A percentile compares a stretch with the other conserved stretches of the same genome.
Conservation (phyloP, 352 stramenopile species). For the Poterioochromonas sp. region DNA sequence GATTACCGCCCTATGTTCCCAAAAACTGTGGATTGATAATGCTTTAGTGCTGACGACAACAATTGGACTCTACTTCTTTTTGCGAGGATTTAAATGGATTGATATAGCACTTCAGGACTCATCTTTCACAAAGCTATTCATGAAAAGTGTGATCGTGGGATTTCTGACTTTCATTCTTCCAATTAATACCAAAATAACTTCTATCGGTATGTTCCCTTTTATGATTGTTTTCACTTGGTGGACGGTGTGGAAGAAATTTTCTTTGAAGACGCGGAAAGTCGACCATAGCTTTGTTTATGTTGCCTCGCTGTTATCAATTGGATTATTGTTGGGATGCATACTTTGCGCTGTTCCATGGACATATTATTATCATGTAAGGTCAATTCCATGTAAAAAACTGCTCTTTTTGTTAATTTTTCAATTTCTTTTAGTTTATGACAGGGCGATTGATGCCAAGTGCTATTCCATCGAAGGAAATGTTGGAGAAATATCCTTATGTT, state of each 20-base stretch:
- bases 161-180: background rate
- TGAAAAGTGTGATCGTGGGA: background rate
- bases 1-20: background rate
- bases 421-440: background rate
- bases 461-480: background rate
- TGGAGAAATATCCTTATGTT: background rate
- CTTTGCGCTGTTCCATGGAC: background rate
- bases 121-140: background rate
- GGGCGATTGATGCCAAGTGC: background rate
- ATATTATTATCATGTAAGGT: background rate
- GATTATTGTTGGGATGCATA: background rate
- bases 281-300: background rate
- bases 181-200: slow-evolving; percentile 1
- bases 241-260: background rate
- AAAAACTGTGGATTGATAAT: slow-evolving; percentile 24
- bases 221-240: background rate
- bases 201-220: background rate
- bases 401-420: background rate
- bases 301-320: background rate
- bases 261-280: background rate
- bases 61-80: background rate
- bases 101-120: background rate
- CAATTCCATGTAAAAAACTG: background rate
- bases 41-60: background rate
- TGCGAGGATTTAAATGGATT: background rate